Conservation (phyloP, 306 rosid genomes). For the Medicago lupulina region DNA sequence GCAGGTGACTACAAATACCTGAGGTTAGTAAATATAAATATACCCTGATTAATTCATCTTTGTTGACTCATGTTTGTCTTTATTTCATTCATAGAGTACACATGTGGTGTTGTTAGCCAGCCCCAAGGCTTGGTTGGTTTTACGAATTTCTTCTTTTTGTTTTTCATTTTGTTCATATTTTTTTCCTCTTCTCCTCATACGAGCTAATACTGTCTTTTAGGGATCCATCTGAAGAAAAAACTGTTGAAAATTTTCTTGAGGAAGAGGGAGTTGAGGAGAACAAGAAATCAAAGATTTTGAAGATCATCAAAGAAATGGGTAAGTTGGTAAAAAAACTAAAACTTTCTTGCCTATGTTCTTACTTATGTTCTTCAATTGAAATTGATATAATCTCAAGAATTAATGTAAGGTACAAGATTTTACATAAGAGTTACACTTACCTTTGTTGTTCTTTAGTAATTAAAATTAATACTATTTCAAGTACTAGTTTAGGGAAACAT, state of each 20-base stretch:
- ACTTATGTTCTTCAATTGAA: not conserved
- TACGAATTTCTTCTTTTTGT: not conserved
- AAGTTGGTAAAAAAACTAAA: conserved; percentile 33
- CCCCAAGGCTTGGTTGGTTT: not conserved
- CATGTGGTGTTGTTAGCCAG: too few relatives aligned
- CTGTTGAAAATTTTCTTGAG: conserved; percentile 73
- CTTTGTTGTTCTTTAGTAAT: not conserved
- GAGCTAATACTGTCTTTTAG: conserved; percentile 46
- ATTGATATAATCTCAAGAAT: not conserved
- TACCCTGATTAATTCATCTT: not conserved
- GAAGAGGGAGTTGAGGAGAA: conserved; percentile 71
- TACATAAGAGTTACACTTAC: not conserved
- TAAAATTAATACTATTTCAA: too few relatives aligned
- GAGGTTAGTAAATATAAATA: conserved; percentile 54
- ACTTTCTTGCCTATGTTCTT: conserved; percentile 21
- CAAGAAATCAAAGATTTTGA: conserved; percentile 57
- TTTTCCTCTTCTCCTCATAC: not conserved
- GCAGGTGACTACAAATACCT: conserved; percentile 87
- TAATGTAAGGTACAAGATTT: not conserved
- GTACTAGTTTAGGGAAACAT: too few relatives aligned
- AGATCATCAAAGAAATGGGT: conserved; percentile 84
- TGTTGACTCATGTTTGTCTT: not conserved
- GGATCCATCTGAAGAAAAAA: conserved; percentile 73
- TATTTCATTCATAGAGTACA: not conserved
- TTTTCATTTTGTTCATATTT: conserved; percentile 1